Conservation (phyloP, 2,329 filamentous ascomycete species). For the Cercospora berteroae region DNA sequence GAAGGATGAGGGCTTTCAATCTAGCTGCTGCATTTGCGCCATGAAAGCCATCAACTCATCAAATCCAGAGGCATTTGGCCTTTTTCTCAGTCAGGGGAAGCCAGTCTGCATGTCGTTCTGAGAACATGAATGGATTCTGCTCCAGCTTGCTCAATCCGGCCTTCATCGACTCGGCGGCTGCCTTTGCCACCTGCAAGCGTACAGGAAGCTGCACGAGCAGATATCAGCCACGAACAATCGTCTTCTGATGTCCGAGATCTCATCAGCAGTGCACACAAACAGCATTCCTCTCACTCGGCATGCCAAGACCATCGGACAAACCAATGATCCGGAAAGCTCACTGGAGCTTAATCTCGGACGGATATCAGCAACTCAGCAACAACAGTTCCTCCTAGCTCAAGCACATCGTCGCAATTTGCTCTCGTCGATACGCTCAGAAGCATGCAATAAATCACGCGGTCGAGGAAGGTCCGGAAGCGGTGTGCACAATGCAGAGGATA, state of each 20-base stretch:
- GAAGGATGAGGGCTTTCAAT: neutral
- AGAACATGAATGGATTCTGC: neutral
- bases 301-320: conserved; percentile 12
- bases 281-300: neutral
- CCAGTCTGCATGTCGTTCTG: neutral
- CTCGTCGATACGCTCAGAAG: conserved; percentile 20
- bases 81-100: neutral
- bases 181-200: neutral
- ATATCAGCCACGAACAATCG: neutral
- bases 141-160: neutral
- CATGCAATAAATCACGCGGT: conserved; percentile 18
- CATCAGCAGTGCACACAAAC: neutral
- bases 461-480: conserved; percentile 24
- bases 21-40: neutral
- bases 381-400: conserved; percentile 25
- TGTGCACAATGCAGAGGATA: conserved; percentile 15
- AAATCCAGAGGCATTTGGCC: neutral
- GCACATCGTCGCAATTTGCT: conserved; percentile 25
- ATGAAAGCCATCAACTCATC: neutral
- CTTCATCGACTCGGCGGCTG: neutral
- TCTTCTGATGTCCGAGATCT: neutral
- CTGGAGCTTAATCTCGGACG: conserved; percentile 7
- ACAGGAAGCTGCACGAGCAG: neutral
- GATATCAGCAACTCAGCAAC: conserved; percentile 18
- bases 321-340: conserved; percentile 4